Evolutionary conservation across 2,329 filamentous ascomycete genomes (phyloP).

Genomic region (Clonostachys solani): DNA sequence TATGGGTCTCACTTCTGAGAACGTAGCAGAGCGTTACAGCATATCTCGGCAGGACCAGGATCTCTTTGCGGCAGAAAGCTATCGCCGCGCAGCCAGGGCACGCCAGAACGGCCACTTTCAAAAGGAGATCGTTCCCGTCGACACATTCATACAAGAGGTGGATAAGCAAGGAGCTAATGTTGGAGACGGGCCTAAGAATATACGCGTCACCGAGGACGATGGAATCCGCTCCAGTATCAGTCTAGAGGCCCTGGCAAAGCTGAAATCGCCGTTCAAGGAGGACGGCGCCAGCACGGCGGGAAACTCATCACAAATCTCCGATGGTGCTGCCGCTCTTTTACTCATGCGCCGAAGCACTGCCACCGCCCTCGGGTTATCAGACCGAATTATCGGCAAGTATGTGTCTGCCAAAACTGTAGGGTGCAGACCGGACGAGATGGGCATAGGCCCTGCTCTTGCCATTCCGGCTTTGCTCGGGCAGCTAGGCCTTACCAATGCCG

Average conservation of each 20-base stretch:
- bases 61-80: constrained; percentile 71
- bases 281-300: constrained; percentile 80
- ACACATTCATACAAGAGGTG: constrained; percentile 61
- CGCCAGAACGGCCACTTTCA: constrained; percentile 68
- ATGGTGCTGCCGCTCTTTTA: constrained; percentile 79
- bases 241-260: constrained; percentile 65
- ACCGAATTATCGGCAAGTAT: constrained; percentile 76
- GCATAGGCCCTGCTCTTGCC: constrained; percentile 79
- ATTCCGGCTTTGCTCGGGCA: constrained; percentile 76
- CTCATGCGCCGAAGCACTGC: constrained; percentile 84
- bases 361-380: constrained; percentile 63
- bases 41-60: constrained; percentile 77
- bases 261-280: constrained; percentile 81
- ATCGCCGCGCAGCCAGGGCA: constrained; percentile 68
- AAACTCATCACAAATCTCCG: constrained; percentile 81
- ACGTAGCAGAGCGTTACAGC: constrained; percentile 74
- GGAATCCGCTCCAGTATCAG: constrained; percentile 69
- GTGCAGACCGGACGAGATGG: constrained; percentile 89
- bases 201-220: constrained; percentile 76
- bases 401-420: constrained; percentile 72
- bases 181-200: constrained; percentile 49
- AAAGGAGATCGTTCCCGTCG: constrained; percentile 75
- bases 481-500: constrained; percentile 60
- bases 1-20: constrained; percentile 89
- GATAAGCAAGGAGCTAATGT: constrained; percentile 55